Conservation (phyloP, 805 yeast genomes). For the Suhomyces xylopsoci region DNA sequence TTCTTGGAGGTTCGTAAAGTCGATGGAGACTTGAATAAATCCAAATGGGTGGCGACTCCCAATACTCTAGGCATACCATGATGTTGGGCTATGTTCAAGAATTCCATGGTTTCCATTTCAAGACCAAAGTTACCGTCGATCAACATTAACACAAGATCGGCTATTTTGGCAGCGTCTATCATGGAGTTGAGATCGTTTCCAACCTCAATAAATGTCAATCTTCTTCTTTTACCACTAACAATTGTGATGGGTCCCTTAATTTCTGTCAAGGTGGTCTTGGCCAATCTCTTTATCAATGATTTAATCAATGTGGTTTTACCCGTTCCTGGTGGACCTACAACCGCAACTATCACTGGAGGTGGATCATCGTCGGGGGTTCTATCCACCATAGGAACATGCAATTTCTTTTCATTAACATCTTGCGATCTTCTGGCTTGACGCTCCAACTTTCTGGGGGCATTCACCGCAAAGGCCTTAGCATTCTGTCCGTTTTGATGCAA, state of each 20-base stretch:
- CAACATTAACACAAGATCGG: constrained; percentile 84
- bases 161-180: constrained; percentile 94
- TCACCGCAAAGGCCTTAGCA: constrained; percentile 43
- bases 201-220: constrained; percentile 91
- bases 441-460: constrained; percentile 77
- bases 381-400: constrained; percentile 97
- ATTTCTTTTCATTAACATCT: constrained; percentile 76
- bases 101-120: constrained; percentile 99
- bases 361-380: constrained; percentile 97
- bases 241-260: constrained; percentile 95
- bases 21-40: constrained; percentile 83
- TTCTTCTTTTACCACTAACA: constrained; percentile 90
- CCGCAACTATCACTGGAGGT: constrained; percentile 94
- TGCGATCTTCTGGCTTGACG: constrained; percentile 79
- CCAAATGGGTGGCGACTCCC: constrained; percentile 94
- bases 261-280: constrained; percentile 82
- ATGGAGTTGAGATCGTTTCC: constrained; percentile 89
- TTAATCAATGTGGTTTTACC: constrained; percentile 93
- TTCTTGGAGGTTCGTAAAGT: constrained; percentile 90
- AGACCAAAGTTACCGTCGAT: constrained; percentile 97
- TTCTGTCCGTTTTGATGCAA: constrained; percentile 76
- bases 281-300: constrained; percentile 79
- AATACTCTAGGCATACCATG: constrained; percentile 98
- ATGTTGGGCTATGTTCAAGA: constrained; percentile 90
- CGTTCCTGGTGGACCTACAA: constrained; percentile 98